Base-by-base conservation (phyloP, 768 basidiomycete genomes). In the Mycena chlorophos region DNA sequence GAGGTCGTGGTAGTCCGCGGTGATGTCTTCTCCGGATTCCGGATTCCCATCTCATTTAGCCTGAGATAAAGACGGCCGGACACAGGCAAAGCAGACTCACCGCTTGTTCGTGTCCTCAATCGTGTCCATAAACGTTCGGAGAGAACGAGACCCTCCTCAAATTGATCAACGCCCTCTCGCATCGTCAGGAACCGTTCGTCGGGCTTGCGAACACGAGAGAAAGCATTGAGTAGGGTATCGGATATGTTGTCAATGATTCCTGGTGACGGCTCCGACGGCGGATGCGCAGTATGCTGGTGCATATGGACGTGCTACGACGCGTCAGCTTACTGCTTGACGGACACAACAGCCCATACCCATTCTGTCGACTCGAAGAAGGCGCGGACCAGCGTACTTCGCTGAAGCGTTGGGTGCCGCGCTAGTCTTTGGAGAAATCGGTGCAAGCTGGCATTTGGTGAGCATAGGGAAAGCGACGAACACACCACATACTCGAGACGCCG, bases 281-380 rank as follows among this genome's bases (percentile, higher is more conserved):
- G 93, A 66, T 97, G 91, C 5, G 95, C 93, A 51, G 91, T 78
- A 65, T 97, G 94, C 66, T 95, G 91, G 69, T 98, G 95, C 92
- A 97, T 98, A 66, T 89, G 86, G 23, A 98, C 95, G 65, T 92
- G 90, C 96, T 98, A 49, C 23, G 51, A 23, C 38, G 47, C 8
- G 47, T 43, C 49, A 46, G 61, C 39, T 46, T 30, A 56, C 58
- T 12, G 31, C 37, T 49, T 19, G 26, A 29, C 43, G 42, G 8
- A 30, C 10, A 27, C 29, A 8, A 43, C 19, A 37, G 8, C 61
- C n/a, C 86, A 56, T 69, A 95, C 96, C 97, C 97, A 99, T 95
- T 99, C 97, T 29, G 91, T 90, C 3, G 94, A 96, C 69, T 94
- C 91, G 55, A 98, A 87, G 76, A 99, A 99, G 26, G 93, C 91